Percentiles rank a stretch among this genome's conserved stretches.
These are phyloP conservation scores for Hymenoscyphus linearis DNA, from an alignment of 2,329 filamentous ascomycete genomes.

Conservation along the genomic window DNA sequence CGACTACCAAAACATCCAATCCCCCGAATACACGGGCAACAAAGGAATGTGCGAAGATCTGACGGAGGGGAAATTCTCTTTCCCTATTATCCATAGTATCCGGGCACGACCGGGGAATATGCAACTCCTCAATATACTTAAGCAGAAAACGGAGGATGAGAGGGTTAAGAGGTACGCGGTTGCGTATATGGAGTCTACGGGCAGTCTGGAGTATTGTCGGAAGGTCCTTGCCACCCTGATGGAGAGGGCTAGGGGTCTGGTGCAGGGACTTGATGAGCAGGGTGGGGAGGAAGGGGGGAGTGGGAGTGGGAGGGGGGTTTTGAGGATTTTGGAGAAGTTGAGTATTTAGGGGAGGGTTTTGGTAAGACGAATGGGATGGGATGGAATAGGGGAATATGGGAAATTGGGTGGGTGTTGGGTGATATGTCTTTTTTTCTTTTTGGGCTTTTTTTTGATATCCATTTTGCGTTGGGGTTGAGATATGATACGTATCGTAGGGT, in stretches of 20 bases:
- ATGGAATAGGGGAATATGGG: not conserved
- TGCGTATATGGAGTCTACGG: conserved; percentile 81
- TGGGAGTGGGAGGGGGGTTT: conserved; percentile 49
- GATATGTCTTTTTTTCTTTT: no score
- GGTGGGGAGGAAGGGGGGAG: conserved; percentile 49
- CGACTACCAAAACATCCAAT: conserved; percentile 86
- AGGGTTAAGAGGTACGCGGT: conserved; percentile 91
- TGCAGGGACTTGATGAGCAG: conserved; percentile 59
- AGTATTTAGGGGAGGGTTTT: conserved; percentile 24
- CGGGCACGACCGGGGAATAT: conserved; percentile 67
- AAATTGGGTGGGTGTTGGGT: not conserved
- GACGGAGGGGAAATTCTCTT: conserved; percentile 95
- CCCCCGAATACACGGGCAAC: conserved; percentile 71
- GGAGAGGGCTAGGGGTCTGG: conserved; percentile 56
- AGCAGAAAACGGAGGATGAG: conserved; percentile 79
- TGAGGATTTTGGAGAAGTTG: conserved; percentile 66
- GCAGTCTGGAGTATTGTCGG: conserved; percentile 82
- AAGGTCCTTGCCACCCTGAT: conserved; percentile 60
- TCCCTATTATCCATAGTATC: conserved; percentile 92
- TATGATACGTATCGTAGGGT: no score
- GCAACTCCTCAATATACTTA: conserved; percentile 85
- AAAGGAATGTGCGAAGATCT: conserved; percentile 95
- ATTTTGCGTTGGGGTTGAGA: no score
- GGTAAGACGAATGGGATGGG: no score
- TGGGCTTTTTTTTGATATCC: no score